Conservation (phyloP, 1,284 basidiomycete genomes). For the Neolentinus lepideus region DNA sequence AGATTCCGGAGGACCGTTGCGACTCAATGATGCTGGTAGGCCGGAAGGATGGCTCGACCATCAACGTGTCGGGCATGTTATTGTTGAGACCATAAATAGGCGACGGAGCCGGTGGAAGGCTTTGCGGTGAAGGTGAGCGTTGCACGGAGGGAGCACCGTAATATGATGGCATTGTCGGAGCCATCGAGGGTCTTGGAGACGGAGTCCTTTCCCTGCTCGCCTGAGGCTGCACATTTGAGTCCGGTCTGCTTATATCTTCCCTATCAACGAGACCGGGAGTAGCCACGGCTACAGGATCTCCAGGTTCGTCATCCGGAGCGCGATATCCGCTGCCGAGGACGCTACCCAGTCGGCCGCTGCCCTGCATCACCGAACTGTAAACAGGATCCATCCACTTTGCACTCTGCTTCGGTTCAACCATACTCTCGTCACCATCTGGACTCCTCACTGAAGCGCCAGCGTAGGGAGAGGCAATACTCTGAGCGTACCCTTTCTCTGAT, state of each 20-base stretch:
- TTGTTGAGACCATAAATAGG: constrained; percentile 44
- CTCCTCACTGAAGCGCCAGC: constrained; percentile 5
- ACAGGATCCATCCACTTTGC: constrained; percentile 20
- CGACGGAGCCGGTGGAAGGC: constrained; percentile 23
- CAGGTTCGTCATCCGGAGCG: not conserved
- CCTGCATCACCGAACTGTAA: constrained; percentile 13
- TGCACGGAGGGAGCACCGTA: not conserved
- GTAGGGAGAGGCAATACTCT: constrained; percentile 10
- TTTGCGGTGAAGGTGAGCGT: constrained; percentile 7
- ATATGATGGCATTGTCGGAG: not conserved
- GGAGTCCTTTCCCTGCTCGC: not conserved
- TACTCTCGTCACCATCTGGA: not conserved
- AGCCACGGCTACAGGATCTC: not conserved
- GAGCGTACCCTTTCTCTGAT: constrained; percentile 20
- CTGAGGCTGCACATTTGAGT: not conserved
- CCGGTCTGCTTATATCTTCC: not conserved
- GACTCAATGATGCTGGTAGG: constrained; percentile 11
- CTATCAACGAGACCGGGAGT: not conserved
- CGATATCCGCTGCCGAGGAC: not conserved
- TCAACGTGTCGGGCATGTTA: constrained; percentile 17
- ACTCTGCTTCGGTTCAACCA: constrained; percentile 13
- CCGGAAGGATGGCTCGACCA: not conserved
- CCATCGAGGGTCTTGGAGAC: not conserved
- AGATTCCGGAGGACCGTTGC: constrained; percentile 26
- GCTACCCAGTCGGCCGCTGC: constrained; percentile 2